Conservation (phyloP, 495 filamentous ascomycete species). For the Aspergillus wentii region DNA sequence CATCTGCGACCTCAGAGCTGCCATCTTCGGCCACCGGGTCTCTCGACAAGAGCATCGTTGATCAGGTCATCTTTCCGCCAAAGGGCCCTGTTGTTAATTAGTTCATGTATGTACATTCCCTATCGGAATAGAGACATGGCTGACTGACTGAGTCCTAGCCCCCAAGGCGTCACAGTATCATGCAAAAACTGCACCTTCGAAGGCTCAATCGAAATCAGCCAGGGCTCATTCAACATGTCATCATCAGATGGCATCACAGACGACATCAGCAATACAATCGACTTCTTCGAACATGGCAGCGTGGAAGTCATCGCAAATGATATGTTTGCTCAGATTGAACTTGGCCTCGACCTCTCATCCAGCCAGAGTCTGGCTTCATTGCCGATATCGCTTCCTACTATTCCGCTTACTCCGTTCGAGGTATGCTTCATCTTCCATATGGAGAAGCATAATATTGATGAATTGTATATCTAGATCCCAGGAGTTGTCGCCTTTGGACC, state of each 20-base stretch:
- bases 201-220: constrained; percentile 19
- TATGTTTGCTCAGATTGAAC: constrained; percentile 24
- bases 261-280: constrained; percentile 6
- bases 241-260: no score
- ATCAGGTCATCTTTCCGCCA: background rate
- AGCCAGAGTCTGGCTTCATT: constrained; percentile 5
- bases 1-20: background rate
- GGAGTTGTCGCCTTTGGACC: constrained; percentile 23
- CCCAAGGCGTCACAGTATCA: constrained; percentile 14
- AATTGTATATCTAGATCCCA: no score
- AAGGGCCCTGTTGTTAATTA: background rate
- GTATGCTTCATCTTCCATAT: constrained; percentile 3
- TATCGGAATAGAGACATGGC: no score
- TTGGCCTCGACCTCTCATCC: constrained; percentile 12
- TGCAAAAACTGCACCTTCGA: constrained; percentile 26
- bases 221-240: constrained; percentile 15
- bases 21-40: constrained; percentile 1
- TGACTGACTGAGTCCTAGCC: no score
- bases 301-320: constrained; percentile 16
- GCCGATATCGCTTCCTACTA: constrained; percentile 15
- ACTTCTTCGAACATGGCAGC: constrained; percentile 17
- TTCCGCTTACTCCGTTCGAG: constrained; percentile 20
- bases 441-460: background rate
- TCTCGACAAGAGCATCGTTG: background rate
- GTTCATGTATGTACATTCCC: constrained; percentile 4